phyloP scores from a whole-genome alignment of 2,329 filamentous ascomycete species.

The Hortaea sp. region DNA sequence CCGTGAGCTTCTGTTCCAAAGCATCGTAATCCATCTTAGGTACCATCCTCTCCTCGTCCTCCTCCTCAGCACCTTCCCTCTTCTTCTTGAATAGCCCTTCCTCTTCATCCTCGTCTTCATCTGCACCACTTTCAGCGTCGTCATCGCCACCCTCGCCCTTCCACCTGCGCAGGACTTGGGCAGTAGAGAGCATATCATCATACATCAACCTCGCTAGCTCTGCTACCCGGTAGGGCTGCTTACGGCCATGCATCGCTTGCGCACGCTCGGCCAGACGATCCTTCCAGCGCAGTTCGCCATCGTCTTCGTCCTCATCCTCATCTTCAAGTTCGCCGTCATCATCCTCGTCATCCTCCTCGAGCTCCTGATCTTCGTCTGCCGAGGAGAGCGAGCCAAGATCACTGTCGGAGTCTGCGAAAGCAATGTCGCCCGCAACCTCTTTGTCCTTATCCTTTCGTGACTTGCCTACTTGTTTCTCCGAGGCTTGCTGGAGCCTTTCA shows the following conservation, averaged over 20 bases:
- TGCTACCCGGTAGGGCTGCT: slow-evolving; percentile 62
- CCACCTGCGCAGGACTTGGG: slow-evolving; percentile 72
- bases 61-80: slow-evolving; percentile 38
- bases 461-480: slow-evolving; percentile 38
- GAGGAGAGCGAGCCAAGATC: slow-evolving; percentile 81
- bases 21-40: slow-evolving; percentile 71
- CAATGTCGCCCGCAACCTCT: slow-evolving; percentile 58
- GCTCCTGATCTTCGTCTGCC: slow-evolving; percentile 42
- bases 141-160: slow-evolving; percentile 51
- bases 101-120: slow-evolving; percentile 41
- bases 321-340: slow-evolving; percentile 57
- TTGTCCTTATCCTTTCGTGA: slow-evolving; percentile 24
- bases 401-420: slow-evolving; percentile 93
- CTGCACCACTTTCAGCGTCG: slow-evolving; percentile 32
- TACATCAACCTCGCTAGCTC: slow-evolving; percentile 87
- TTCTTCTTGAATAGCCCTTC: slow-evolving; percentile 56
- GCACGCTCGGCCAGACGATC: slow-evolving; percentile 71
- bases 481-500: slow-evolving; percentile 31
- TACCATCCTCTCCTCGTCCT: slow-evolving; percentile 64
- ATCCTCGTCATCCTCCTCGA: slow-evolving; percentile 35
- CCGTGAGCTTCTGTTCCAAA: slow-evolving; percentile 74
- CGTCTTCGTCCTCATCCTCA: slow-evolving; percentile 46
- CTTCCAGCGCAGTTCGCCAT: slow-evolving; percentile 74
- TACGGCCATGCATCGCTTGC: slow-evolving; percentile 57
- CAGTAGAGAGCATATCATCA: slow-evolving; percentile 64